phyloP scores from a whole-genome alignment of 2,329 filamentous ascomycete genomes.

The Hyphodiscus sp. region DNA sequence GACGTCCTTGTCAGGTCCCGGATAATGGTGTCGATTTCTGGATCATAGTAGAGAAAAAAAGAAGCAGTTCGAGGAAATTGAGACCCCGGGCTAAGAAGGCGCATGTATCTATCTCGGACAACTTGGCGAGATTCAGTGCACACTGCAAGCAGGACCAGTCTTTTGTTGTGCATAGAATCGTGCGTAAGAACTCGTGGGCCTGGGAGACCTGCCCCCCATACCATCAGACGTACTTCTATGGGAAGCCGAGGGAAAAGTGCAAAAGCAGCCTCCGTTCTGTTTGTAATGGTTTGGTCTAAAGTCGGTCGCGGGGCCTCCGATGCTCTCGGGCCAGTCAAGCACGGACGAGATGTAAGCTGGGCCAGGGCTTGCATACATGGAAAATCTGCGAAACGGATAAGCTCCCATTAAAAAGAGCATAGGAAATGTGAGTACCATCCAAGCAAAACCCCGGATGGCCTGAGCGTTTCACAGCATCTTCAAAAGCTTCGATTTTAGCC shows the following conservation, averaged over 20 bases:
- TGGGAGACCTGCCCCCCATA: constrained; percentile 7
- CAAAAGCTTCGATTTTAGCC: constrained; percentile 4
- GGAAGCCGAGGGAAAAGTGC: constrained; percentile 8
- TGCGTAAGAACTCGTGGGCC: constrained; percentile 8
- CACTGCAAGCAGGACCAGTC: not conserved
- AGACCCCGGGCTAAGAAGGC: constrained; percentile 1
- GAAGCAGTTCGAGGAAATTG: not conserved
- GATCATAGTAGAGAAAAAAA: constrained; percentile 2
- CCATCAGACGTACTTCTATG: constrained; percentile 7
- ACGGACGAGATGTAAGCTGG: not conserved
- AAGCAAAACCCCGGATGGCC: not conserved
- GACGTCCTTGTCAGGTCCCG: constrained; percentile 7
- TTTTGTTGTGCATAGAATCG: constrained; percentile 5
- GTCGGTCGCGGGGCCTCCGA: not conserved
- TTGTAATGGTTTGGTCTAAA: not conserved
- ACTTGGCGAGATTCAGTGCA: constrained; percentile 7
- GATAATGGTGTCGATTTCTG: constrained; percentile 7
- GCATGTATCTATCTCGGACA: not conserved
- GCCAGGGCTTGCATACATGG: constrained; percentile 4
- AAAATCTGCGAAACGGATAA: constrained; percentile 1
- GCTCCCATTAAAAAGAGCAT: not conserved
- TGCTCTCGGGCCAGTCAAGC: not conserved
- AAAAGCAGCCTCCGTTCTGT: not conserved
- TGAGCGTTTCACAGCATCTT: not conserved
- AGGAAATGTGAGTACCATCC: not conserved